These are phyloP conservation scores for Mycena haematopus DNA, from an alignment of 768 basidiomycete genomes.

Conservation along the genomic window DNA sequence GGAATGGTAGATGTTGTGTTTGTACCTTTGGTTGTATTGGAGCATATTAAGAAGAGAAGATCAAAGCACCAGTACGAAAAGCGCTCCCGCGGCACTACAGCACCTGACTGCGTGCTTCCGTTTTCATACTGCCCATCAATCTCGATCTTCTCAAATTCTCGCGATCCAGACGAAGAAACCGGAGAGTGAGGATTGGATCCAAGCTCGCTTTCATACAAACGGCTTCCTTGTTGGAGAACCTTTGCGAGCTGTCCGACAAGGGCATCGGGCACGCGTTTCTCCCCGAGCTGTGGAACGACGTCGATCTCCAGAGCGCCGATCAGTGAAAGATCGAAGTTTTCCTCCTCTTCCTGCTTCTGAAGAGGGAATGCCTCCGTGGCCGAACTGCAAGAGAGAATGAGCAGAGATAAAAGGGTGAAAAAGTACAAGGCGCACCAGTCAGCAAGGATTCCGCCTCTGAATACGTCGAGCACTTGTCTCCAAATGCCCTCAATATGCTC, in stretches of 20 bases:
- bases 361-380: constrained; percentile 60
- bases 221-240: constrained; percentile 76
- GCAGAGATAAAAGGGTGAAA: neutral
- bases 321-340: constrained; percentile 86
- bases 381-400: constrained; percentile 49
- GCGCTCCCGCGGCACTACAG: constrained; percentile 73
- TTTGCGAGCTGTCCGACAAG: constrained; percentile 72
- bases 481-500: constrained; percentile 83
- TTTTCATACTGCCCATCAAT: constrained; percentile 43
- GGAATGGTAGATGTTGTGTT: neutral
- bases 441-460: constrained; percentile 80
- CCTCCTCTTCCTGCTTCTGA: constrained; percentile 75
- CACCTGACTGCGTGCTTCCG: constrained; percentile 67
- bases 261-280: constrained; percentile 70
- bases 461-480: constrained; percentile 83
- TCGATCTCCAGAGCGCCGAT: constrained; percentile 81
- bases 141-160: constrained; percentile 45
- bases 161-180: constrained; percentile 23
- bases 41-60: constrained; percentile 81
- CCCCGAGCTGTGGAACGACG: constrained; percentile 78
- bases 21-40: constrained; percentile 66
- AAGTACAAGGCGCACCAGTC: constrained; percentile 68
- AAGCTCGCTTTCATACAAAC: constrained; percentile 52
- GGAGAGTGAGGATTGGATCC: constrained; percentile 29
- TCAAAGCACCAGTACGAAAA: constrained; percentile 96